Evolutionary conservation across 1,284 basidiomycete genomes (phyloP).

Genomic region (Amylostereum chailletii): DNA sequence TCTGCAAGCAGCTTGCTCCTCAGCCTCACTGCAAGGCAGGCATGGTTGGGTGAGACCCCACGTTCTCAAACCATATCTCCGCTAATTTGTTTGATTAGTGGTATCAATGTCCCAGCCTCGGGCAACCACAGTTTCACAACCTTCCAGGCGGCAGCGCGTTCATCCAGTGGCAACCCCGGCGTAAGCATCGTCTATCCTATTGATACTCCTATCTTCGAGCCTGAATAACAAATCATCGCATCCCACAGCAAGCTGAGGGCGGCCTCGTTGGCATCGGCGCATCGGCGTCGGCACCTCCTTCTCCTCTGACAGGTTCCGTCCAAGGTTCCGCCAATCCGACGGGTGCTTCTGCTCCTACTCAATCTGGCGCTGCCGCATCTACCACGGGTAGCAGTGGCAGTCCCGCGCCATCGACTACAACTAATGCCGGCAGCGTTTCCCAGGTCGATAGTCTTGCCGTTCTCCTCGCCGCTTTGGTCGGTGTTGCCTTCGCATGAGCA

Average conservation of each 20-base stretch:
- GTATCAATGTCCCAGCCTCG: constrained; percentile 43
- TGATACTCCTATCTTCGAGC: neutral
- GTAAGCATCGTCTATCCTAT: constrained; percentile 15
- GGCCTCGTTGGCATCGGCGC: constrained; percentile 34
- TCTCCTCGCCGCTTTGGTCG: neutral
- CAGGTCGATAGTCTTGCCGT: neutral
- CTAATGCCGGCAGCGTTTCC: neutral
- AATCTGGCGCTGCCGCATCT: neutral
- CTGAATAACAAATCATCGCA: neutral
- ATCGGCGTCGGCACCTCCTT: constrained; percentile 32
- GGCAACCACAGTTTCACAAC: constrained; percentile 37
- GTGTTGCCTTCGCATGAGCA: neutral
- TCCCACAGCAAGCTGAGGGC: constrained; percentile 27
- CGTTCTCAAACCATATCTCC: neutral
- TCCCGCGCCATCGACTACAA: neutral
- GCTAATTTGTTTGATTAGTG: constrained; percentile 19
- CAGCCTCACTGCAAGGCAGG: constrained; percentile 34
- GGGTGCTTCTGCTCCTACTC: neutral
- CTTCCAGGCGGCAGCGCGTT: constrained; percentile 29
- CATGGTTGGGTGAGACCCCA: constrained; percentile 26
- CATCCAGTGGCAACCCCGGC: constrained; percentile 21
- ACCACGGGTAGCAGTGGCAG: neutral
- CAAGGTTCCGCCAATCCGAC: constrained; percentile 19
- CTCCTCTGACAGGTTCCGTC: constrained; percentile 25
- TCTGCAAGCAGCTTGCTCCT: constrained; percentile 43